Percentiles rank a stretch among this genome's conserved stretches.
Conservation (phyloP, 2,329 filamentous ascomycete genomes). For the Ophiostoma sp. region DNA sequence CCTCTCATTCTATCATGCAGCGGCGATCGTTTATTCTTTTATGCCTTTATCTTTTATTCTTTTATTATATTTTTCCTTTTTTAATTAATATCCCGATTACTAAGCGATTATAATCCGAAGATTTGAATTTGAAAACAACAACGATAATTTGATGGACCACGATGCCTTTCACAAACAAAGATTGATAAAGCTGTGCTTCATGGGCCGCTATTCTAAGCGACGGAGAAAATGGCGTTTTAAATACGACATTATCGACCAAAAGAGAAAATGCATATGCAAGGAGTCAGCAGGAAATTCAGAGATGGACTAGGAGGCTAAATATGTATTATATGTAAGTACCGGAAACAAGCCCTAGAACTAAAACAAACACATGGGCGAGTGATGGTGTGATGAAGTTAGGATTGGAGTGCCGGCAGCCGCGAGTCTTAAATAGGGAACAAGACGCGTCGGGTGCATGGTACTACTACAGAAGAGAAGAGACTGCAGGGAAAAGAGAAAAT, state of each 20-base stretch:
- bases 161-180: neutral
- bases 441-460: neutral
- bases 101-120: neutral
- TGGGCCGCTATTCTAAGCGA: constrained; percentile 11
- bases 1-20: constrained; percentile 3
- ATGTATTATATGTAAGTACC: too few species aligned
- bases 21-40: neutral
- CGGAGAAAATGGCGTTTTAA: constrained; percentile 13
- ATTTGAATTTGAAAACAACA: neutral
- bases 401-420: constrained; percentile 7
- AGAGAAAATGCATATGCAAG: constrained; percentile 4
- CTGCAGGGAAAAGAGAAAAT: neutral
- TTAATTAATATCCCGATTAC: neutral
- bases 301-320: neutral
- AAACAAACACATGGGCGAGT: neutral
- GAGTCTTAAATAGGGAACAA: constrained; percentile 3
- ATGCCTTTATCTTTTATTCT: neutral
- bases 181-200: neutral
- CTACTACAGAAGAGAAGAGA: neutral
- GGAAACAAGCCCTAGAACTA: too few species aligned
- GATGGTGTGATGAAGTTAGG: neutral
- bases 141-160: neutral
- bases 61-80: neutral
- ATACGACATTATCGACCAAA: constrained; percentile 10
- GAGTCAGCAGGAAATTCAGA: neutral